Conservation (phyloP, 768 basidiomycete species). For the Suillus subalutaceus region DNA sequence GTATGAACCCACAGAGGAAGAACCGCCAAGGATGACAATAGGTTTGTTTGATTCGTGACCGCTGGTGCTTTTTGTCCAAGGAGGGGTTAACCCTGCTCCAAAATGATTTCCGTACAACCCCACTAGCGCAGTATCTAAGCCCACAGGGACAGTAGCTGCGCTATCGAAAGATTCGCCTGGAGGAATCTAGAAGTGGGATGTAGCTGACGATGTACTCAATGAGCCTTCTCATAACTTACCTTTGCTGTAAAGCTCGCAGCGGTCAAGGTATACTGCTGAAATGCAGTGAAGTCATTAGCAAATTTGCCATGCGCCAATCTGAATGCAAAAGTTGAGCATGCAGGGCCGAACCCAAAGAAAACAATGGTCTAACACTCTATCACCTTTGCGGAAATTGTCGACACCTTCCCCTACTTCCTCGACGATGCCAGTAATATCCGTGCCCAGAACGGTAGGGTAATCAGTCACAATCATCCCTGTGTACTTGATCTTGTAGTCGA, state of each 20-base stretch:
- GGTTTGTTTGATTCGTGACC: conserved; percentile 45
- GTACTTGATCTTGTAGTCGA: conserved; percentile 43
- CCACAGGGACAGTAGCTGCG: conserved; percentile 51
- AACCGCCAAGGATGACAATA: conserved; percentile 50
- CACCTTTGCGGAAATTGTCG: conserved; percentile 36
- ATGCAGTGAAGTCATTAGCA: conserved; percentile 32
- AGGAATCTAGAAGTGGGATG: conserved; percentile 41
- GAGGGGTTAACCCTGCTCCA: conserved; percentile 42
- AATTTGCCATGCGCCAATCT: conserved; percentile 36
- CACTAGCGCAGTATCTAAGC: conserved; percentile 45
- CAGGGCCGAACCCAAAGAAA: not conserved
- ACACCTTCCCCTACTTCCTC: conserved; percentile 43
- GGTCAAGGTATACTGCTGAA: conserved; percentile 45
- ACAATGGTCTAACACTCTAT: conserved; percentile 38
- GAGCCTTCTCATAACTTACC: conserved; percentile 24
- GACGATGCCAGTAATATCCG: conserved; percentile 42
- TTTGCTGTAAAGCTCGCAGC: conserved; percentile 39
- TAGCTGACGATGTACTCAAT: not conserved
- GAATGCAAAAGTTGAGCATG: conserved; percentile 18
- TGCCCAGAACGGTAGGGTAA: conserved; percentile 40
- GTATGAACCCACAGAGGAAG: conserved; percentile 52
- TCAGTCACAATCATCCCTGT: conserved; percentile 32
- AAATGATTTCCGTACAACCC: conserved; percentile 46
- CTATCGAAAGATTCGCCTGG: conserved; percentile 44
- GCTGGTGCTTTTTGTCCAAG: conserved; percentile 34